Evolutionary conservation across 352 stramenopile species (phyloP).

Genomic region (Saprolegnia diclina): DNA sequence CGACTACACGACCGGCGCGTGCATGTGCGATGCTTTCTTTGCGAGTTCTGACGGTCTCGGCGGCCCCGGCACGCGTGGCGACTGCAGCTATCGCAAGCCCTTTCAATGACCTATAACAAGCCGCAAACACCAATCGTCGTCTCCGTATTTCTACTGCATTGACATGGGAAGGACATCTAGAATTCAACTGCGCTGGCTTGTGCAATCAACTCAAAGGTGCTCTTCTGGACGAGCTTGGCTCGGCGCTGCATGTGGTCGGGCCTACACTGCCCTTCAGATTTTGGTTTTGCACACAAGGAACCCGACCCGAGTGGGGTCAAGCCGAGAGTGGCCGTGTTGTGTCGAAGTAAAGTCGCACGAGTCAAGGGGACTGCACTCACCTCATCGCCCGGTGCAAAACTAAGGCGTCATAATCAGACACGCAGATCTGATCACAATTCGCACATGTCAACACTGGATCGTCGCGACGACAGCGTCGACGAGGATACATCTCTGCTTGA

Average conservation of each 20-base stretch:
- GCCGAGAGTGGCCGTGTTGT: not conserved
- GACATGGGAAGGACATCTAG: not conserved
- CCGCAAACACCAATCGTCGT: too few relatives aligned
- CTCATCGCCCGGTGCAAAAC: too few relatives aligned
- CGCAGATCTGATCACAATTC: too few relatives aligned
- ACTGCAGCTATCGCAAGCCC: conserved; percentile 54
- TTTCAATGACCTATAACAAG: not conserved
- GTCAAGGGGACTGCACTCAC: too few relatives aligned
- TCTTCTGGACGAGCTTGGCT: not conserved
- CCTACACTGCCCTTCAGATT: not conserved
- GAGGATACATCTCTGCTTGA: too few relatives aligned
- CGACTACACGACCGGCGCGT: conserved; percentile 56
- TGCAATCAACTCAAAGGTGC: conserved; percentile 27
- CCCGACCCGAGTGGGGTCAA: not conserved
- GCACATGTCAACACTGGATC: too few relatives aligned
- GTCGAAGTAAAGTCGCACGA: too few relatives aligned
- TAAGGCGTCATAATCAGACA: too few relatives aligned
- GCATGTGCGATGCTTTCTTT: conserved; percentile 54
- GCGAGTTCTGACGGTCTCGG: conserved; percentile 68
- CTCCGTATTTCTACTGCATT: not conserved
- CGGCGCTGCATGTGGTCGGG: not conserved
- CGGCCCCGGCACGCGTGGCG: conserved; percentile 48
- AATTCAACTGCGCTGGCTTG: conserved; percentile 4
- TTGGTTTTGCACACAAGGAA: not conserved
- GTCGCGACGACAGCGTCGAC: too few relatives aligned